Evolutionary conservation across 768 basidiomycete species (phyloP), one percentile per base, ranked within the genome.

Genomic region (Thelephora ganbajun): DNA sequence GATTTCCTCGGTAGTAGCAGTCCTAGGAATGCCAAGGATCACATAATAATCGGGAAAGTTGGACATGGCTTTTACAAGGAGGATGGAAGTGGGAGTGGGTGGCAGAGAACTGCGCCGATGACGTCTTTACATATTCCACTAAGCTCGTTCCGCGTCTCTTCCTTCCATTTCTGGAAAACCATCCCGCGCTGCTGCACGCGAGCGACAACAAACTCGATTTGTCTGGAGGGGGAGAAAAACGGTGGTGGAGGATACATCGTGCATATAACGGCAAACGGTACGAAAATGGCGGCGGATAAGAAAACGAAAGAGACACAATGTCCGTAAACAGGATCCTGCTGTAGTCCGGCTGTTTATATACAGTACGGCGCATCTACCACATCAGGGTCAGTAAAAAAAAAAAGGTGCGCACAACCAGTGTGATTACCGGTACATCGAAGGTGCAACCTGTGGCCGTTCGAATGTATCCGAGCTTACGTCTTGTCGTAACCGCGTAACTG

Each of bases 11-110:
- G 72, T 63, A 1, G 77, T 76, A 11, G 83, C 81, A 50, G 69
- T 69, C 59, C 67, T 70, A 6, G 70, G 53, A 13, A 86, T 54
- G 50, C 56, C 54, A 44, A 90, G 68, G 18, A 90, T 68, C 20
- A 68, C 65, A 58, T 90, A 90, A 57, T 90, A 90, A 59, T 88
- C 83, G 11, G 86, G 86, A 57, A 89, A 82, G 26, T 72, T 66
- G 45, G 85, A 76, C 84, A 86, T 85, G 61, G 51, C 45, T 30
- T 30, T 30, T 9, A 30, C 26, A 30, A n/a, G n/a, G n/a, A n/a
- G n/a, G 26, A 4, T 30, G 26, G 26, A 30, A n/a, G n/a, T 30
- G 26, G 35, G 37, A 46, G 47, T 23, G 19, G 39, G 22, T 49
- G 26, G 30, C 47, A 22, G 13, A 11, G n/a, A n/a, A 20, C 22